Base-by-base conservation (phyloP, 1,139 yeast species). In the Suhomyces panamericanus region DNA sequence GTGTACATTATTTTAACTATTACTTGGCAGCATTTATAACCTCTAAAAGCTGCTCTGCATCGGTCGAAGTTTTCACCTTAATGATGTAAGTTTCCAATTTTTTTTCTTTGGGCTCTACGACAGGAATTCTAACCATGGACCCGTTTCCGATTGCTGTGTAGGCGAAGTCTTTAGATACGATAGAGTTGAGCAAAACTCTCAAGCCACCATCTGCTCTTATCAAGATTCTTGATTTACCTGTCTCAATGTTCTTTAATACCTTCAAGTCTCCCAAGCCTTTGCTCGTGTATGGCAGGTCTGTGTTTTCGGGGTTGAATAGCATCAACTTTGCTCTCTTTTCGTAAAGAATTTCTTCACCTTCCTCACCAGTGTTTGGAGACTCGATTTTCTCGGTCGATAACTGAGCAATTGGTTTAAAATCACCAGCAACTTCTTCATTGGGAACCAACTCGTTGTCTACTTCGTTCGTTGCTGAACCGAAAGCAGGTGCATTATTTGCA, bases 141-240 rank as follows among this genome's bases (percentile, higher is more conserved):
- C 81, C 81, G 53, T 81, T 83, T 8, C 87, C 88, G 37, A 80
- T 66, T 4, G 77, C 67, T 48, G 79, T 67, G 62, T 85, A 82
- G 35, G 71, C 71, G 56, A 87, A 65, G 49, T 75, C 74, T 58
- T 76, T 71, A 46, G 75, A 67, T 9, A 87, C 66, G 16, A 70
- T 63, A 16, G 83, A 70, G 62, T 93, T 93, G 49, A 93, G 69
- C 35, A 93, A 64, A n/a, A 90, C 83, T 54, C 95, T 76, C 38
- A 87, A 86, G 35, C 91, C 82, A 32, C 96, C 96, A 48, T 91
- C 98, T 0, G 96, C 88, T 57, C 98, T 81, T 22, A 93, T 76
- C 35, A 93, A 68, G 12, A 88, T 69, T 59, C 99, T 81, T 2
- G 83, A 64, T 61, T 88, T 88, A 2, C 72, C 66, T 4, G 81